phyloP scores from a whole-genome alignment of 108 stramenopile genomes.

The Stephanodiscus minutulus region DNA sequence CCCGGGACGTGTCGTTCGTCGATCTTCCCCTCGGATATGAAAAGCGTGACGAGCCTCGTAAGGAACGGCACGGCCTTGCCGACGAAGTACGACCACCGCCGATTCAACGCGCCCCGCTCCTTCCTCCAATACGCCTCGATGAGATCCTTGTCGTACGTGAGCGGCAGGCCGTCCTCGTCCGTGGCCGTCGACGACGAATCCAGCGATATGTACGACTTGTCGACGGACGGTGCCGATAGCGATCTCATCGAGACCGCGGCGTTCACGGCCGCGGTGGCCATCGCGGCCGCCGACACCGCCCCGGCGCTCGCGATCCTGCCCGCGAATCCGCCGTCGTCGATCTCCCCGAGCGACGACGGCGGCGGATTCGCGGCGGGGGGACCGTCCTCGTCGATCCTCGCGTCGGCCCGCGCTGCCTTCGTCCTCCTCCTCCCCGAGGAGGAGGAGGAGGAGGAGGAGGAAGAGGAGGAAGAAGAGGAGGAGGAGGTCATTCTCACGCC shows the following conservation, averaged over 20 bases:
- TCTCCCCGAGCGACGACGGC: not conserved
- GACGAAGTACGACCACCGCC: slow-evolving; percentile 91
- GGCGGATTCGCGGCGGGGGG: not conserved
- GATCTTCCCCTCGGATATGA: slow-evolving; percentile 84
- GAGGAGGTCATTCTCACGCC: slow-evolving; percentile 45
- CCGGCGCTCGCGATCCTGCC: slow-evolving; percentile 71
- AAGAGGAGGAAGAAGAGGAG: not conserved
- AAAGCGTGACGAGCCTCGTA: slow-evolving; percentile 72
- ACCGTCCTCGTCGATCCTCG: not conserved
- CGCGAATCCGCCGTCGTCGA: slow-evolving; percentile 38
- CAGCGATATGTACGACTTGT: slow-evolving; percentile 78
- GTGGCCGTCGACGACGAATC: slow-evolving; percentile 52
- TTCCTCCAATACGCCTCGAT: slow-evolving; percentile 92
- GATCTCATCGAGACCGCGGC: slow-evolving; percentile 88
- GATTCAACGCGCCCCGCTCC: slow-evolving; percentile 84
- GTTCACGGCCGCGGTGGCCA: slow-evolving; percentile 91
- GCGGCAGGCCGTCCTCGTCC: slow-evolving; percentile 89
- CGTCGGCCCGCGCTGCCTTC: not conserved
- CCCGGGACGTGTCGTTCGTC: slow-evolving; percentile 81
- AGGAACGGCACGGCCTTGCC: slow-evolving; percentile 89
- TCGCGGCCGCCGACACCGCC: slow-evolving; percentile 78
- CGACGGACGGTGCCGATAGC: slow-evolving; percentile 73
- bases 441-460: too few species aligned
- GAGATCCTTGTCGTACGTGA: slow-evolving; percentile 88
- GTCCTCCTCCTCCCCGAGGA: not conserved